phyloP scores from a whole-genome alignment of 2,329 filamentous ascomycete genomes.

The Sporothrix mexicana region DNA sequence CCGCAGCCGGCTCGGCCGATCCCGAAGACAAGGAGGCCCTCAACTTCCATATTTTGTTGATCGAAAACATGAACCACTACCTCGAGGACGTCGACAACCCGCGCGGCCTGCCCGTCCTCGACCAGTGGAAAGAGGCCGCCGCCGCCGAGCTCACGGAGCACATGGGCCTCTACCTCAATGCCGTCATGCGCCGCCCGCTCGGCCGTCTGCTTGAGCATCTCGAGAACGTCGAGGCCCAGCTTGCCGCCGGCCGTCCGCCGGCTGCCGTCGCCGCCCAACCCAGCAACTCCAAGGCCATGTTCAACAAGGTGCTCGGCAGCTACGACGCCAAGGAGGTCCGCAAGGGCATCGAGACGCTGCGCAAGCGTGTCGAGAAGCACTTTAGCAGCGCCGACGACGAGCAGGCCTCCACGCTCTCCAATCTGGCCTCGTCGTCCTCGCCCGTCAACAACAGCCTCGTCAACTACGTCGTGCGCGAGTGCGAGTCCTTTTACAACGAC shows the following conservation, averaged over 20 bases:
- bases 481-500: constrained; percentile 66
- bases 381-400: constrained; percentile 79
- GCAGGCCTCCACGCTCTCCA: neutral
- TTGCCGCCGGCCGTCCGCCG: constrained; percentile 64
- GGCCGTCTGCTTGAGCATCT: constrained; percentile 91
- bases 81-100: constrained; percentile 83
- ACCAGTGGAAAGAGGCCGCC: constrained; percentile 82
- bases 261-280: constrained; percentile 76
- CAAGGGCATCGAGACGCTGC: constrained; percentile 86
- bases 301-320: constrained; percentile 81
- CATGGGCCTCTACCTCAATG: constrained; percentile 82
- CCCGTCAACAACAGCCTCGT: constrained; percentile 51
- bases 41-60: constrained; percentile 95
- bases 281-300: constrained; percentile 79
- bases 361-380: constrained; percentile 94
- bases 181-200: constrained; percentile 85
- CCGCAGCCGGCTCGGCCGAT: constrained; percentile 51
- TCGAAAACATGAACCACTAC: constrained; percentile 99
- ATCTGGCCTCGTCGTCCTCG: constrained; percentile 1
- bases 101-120: constrained; percentile 73
- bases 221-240: constrained; percentile 81
- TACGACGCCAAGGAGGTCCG: constrained; percentile 86
- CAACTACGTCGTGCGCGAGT: constrained; percentile 62
- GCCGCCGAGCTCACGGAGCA: constrained; percentile 82
- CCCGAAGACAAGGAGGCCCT: constrained; percentile 93